Percentiles rank a stretch among this genome's conserved stretches.
Evolutionary conservation across 2,329 filamentous ascomycete species (phyloP).

Genomic region (Trichoderma endophyticum): DNA sequence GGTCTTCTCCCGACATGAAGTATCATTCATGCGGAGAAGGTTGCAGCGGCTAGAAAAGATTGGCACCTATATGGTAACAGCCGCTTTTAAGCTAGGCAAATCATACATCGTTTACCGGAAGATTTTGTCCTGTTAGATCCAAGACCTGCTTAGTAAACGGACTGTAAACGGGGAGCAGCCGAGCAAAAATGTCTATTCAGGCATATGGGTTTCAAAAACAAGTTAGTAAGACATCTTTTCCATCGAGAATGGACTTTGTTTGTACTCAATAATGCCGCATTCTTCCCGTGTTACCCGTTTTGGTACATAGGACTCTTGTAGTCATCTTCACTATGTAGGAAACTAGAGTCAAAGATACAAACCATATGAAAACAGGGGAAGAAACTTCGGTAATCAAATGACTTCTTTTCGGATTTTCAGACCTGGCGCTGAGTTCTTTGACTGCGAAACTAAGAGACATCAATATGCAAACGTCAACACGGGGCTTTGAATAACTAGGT

Average conservation of each 20-base stretch:
- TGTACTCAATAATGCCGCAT: background rate
- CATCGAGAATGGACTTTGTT: background rate
- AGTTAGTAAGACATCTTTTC: background rate
- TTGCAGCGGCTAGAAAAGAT: slow-evolving; percentile 10
- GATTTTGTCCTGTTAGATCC: background rate
- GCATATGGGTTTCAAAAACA: background rate
- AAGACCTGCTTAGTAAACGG: background rate
- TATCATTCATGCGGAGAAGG: slow-evolving; percentile 5
- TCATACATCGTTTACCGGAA: slow-evolving; percentile 25
- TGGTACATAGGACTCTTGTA: background rate
- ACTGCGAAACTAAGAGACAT: background rate
- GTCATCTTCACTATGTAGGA: background rate
- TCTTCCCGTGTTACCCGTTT: background rate
- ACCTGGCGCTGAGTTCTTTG: background rate
- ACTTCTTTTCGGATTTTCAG: background rate
- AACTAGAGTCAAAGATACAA: background rate
- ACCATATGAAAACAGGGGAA: background rate
- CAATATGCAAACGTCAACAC: background rate
- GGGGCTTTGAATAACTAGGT: background rate
- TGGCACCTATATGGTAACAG: background rate
- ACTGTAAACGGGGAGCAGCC: background rate
- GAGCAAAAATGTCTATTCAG: background rate
- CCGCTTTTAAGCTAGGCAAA: background rate
- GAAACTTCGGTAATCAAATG: background rate
- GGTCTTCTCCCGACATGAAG: slow-evolving; percentile 4